phyloP scores from a whole-genome alignment of 2,329 filamentous ascomycete species.

The Talaromyces funiculosus region DNA sequence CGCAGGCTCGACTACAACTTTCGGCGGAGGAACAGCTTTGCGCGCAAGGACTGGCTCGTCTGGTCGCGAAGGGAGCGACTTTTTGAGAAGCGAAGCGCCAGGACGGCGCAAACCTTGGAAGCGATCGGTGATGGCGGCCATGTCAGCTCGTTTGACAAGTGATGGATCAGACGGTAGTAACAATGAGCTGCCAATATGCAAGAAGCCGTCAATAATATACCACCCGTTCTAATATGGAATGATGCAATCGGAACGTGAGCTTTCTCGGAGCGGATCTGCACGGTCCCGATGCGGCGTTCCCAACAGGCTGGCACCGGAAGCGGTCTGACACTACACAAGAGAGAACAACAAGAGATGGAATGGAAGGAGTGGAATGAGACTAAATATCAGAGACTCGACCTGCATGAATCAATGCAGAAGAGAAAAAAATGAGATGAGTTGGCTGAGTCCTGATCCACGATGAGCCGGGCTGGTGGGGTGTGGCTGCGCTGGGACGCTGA shows the following conservation, averaged over 20 bases:
- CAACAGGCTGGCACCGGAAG: neutral
- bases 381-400: neutral
- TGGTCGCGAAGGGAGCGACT: slow-evolving; percentile 9
- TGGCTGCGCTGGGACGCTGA: neutral
- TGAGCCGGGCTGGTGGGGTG: neutral
- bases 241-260: slow-evolving; percentile 4
- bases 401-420: no score
- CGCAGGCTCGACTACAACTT: neutral
- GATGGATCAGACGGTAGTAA: no score
- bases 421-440: neutral
- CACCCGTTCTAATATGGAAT: no score
- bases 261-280: slow-evolving; percentile 6
- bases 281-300: slow-evolving; percentile 10
- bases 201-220: neutral
- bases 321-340: neutral
- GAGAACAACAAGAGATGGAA: neutral
- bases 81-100: slow-evolving; percentile 13
- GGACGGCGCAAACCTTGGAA: slow-evolving; percentile 15
- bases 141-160: neutral
- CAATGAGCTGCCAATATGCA: neutral
- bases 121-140: slow-evolving; percentile 12
- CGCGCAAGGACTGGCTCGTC: slow-evolving; percentile 9
- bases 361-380: neutral
- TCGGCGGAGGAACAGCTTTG: slow-evolving; percentile 10
- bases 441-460: slow-evolving; percentile 1